These are phyloP conservation scores for Thermoascus crustaceus DNA, from an alignment of 2,329 filamentous ascomycete genomes.

Conservation along the genomic window DNA sequence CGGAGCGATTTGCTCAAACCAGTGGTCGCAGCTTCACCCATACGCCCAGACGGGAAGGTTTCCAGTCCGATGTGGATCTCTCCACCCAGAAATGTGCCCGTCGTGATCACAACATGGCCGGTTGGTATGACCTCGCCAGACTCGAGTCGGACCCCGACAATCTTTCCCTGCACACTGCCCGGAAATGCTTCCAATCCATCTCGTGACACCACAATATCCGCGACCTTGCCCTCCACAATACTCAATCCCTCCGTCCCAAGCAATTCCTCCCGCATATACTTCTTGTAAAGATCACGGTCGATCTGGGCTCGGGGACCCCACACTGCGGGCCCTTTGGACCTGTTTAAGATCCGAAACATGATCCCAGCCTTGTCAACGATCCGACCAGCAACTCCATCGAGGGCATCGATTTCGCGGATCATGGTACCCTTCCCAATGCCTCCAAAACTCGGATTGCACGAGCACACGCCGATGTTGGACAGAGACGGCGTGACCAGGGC, in stretches of 20 bases:
- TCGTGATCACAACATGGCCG: constrained; percentile 82
- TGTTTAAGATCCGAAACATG: constrained; percentile 87
- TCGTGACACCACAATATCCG: constrained; percentile 73
- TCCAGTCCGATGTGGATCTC: constrained; percentile 94
- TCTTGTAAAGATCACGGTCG: constrained; percentile 79
- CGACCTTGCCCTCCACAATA: constrained; percentile 78
- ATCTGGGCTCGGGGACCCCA: constrained; percentile 98
- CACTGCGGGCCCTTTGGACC: constrained; percentile 84
- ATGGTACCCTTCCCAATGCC: constrained; percentile 99
- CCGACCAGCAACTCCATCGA: constrained; percentile 80
- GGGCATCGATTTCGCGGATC: constrained; percentile 85
- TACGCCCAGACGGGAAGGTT: constrained; percentile 74
- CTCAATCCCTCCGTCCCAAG: constrained; percentile 67
- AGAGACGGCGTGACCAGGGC: constrained; percentile 81
- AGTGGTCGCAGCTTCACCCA: constrained; percentile 89
- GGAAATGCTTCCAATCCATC: constrained; percentile 40
- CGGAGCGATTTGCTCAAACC: constrained; percentile 83
- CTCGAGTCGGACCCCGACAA: constrained; percentile 78
- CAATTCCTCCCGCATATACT: constrained; percentile 84
- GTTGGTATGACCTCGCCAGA: constrained; percentile 77
- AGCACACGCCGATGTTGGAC: constrained; percentile 87
- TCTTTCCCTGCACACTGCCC: constrained; percentile 58
- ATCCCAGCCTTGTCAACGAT: constrained; percentile 90
- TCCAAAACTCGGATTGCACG: constrained; percentile 93
- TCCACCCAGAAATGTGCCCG: constrained; percentile 87